Evolutionary conservation across 2,329 filamentous ascomycete genomes (phyloP).

Genomic region (Aspergillus alliaceus): DNA sequence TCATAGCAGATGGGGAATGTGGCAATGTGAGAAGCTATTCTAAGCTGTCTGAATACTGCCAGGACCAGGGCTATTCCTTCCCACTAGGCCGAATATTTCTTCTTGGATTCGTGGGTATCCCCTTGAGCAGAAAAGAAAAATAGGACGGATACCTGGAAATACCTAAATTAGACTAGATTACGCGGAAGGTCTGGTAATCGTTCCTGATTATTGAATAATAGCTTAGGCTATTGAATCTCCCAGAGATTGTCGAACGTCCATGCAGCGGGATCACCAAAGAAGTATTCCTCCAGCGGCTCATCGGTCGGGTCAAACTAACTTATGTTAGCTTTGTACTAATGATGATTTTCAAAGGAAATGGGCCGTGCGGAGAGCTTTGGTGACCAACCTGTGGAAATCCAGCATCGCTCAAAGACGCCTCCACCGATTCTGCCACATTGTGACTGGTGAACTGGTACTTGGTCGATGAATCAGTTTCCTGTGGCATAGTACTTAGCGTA

Average conservation of each 20-base stretch:
- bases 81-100: too few species aligned
- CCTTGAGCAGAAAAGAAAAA: too few species aligned
- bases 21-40: too few species aligned
- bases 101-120: too few species aligned
- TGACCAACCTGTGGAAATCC: background rate
- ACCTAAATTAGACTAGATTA: too few species aligned
- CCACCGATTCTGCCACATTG: background rate
- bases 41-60: too few species aligned
- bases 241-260: background rate
- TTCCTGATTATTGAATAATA: too few species aligned
- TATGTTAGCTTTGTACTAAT: background rate
- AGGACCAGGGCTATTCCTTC: too few species aligned
- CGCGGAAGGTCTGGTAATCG: too few species aligned
- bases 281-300: background rate
- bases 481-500: background rate
- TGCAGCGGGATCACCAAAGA: background rate
- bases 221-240: background rate
- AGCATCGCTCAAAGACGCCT: background rate
- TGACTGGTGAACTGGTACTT: background rate
- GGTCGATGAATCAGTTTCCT: background rate
- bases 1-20: too few species aligned
- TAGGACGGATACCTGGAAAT: too few species aligned
- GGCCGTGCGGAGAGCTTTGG: background rate
- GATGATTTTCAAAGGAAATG: background rate
- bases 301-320: background rate